Conservation (phyloP, 2,329 filamentous ascomycete genomes). For the Furcasterigmium sp. region DNA sequence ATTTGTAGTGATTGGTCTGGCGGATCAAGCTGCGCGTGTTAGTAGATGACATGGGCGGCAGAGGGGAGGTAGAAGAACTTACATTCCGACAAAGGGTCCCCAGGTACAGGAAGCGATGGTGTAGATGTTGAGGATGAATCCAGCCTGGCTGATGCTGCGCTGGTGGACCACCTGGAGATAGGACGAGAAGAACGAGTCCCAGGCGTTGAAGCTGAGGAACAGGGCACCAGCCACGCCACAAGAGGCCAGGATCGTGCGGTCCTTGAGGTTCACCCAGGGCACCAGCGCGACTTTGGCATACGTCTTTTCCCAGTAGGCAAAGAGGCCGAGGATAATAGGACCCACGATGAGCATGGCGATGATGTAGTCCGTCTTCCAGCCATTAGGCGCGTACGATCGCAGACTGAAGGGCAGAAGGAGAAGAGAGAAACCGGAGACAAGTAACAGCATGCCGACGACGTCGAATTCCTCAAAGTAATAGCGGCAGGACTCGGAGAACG, state of each 20-base stretch:
- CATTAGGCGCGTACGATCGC: conserved; percentile 32
- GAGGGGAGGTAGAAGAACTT: too few species aligned
- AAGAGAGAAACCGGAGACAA: conserved; percentile 49
- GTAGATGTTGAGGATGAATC: conserved; percentile 44
- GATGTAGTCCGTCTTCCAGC: conserved; percentile 45
- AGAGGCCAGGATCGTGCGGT: conserved; percentile 43
- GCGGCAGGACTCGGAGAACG: conserved; percentile 33
- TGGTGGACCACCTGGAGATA: conserved; percentile 49
- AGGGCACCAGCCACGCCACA: conserved; percentile 31
- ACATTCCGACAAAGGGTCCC: conserved; percentile 35
- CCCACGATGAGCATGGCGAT: conserved; percentile 54
- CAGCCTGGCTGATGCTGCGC: conserved; percentile 39
- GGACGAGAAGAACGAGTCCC: conserved; percentile 44
- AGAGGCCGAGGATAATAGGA: conserved; percentile 45
- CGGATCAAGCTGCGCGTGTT: too few species aligned
- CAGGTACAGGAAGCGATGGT: conserved; percentile 42
- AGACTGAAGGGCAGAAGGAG: conserved; percentile 64
- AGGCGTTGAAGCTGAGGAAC: conserved; percentile 39
- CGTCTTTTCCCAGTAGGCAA: conserved; percentile 53
- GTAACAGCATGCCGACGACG: conserved; percentile 47
- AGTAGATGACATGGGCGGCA: too few species aligned
- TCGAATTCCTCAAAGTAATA: conserved; percentile 56
- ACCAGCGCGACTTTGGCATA: conserved; percentile 53
- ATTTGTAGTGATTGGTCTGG: conserved; percentile 46
- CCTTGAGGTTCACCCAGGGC: conserved; percentile 42